Evolutionary conservation across 2,329 filamentous ascomycete species (phyloP).

Genomic region (Chlorencoelia australis): DNA sequence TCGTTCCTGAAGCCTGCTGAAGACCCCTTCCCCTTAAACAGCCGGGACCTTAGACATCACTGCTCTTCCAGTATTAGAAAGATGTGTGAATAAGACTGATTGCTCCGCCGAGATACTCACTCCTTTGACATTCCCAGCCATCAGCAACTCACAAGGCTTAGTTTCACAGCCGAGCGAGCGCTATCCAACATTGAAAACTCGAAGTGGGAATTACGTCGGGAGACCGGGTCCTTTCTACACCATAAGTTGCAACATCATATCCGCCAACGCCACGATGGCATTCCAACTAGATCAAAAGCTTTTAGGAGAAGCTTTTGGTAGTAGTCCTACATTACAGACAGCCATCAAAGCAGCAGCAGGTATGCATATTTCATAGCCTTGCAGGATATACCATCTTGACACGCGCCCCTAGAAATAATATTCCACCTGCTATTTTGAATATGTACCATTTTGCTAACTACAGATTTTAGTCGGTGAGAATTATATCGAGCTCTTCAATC

Average conservation of each 20-base stretch:
- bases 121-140: too few species aligned
- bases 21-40: too few species aligned
- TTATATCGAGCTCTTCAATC: slow-evolving; percentile 28
- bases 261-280: slow-evolving; percentile 12
- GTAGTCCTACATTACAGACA: slow-evolving; percentile 22
- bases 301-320: slow-evolving; percentile 24
- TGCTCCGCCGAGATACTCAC: too few species aligned
- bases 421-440: neutral
- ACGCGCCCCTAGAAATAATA: too few species aligned
- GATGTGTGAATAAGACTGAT: too few species aligned
- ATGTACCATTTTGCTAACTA: neutral
- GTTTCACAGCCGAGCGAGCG: slow-evolving; percentile 4
- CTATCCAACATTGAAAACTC: slow-evolving; percentile 2
- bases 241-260: slow-evolving; percentile 1
- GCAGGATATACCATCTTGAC: slow-evolving; percentile 4
- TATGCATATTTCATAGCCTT: slow-evolving; percentile 13
- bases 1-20: too few species aligned
- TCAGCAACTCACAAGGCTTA: slow-evolving; percentile 8
- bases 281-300: slow-evolving; percentile 20
- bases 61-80: too few species aligned
- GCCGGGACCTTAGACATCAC: too few species aligned
- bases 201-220: too few species aligned
- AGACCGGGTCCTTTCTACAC: slow-evolving; percentile 2
- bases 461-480: slow-evolving; percentile 17
- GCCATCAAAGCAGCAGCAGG: slow-evolving; percentile 26